These are phyloP conservation scores for Epichloe bromicola DNA, from an alignment of 2,329 filamentous ascomycete species.

Conservation along the genomic window DNA sequence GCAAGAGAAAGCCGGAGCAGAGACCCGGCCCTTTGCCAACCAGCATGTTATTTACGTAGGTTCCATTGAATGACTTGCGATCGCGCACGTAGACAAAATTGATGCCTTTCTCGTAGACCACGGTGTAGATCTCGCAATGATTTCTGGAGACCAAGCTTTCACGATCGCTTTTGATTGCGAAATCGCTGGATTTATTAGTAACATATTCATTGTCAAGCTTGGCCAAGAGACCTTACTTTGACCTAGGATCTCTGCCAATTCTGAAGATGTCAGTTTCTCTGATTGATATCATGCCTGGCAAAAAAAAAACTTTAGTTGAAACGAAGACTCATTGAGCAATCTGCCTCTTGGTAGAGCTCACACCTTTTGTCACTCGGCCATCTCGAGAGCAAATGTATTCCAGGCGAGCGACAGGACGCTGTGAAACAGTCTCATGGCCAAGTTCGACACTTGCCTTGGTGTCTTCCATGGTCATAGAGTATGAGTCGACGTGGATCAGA, in stretches of 20 bases:
- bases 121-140: slow-evolving; percentile 42
- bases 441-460: background rate
- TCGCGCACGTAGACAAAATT: slow-evolving; percentile 43
- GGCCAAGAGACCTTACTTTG: slow-evolving; percentile 18
- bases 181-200: slow-evolving; percentile 16
- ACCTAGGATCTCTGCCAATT: slow-evolving; percentile 21
- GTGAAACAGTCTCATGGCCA: background rate
- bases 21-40: slow-evolving; percentile 27
- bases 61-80: slow-evolving; percentile 39
- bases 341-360: background rate
- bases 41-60: slow-evolving; percentile 33
- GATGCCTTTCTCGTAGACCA: slow-evolving; percentile 32
- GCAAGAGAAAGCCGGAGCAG: slow-evolving; percentile 33
- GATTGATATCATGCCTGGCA: slow-evolving; percentile 16
- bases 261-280: slow-evolving; percentile 20
- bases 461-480: background rate
- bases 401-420: slow-evolving; percentile 1
- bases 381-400: slow-evolving; percentile 2
- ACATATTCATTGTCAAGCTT: background rate
- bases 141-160: slow-evolving; percentile 33
- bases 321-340: background rate
- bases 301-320: slow-evolving; percentile 1
- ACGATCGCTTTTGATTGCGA: slow-evolving; percentile 24
- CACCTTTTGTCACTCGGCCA: slow-evolving; percentile 3
- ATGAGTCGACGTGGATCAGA: background rate